phyloP scores from a whole-genome alignment of 805 yeast species.

The Saccharomyces kudriavzevii region DNA sequence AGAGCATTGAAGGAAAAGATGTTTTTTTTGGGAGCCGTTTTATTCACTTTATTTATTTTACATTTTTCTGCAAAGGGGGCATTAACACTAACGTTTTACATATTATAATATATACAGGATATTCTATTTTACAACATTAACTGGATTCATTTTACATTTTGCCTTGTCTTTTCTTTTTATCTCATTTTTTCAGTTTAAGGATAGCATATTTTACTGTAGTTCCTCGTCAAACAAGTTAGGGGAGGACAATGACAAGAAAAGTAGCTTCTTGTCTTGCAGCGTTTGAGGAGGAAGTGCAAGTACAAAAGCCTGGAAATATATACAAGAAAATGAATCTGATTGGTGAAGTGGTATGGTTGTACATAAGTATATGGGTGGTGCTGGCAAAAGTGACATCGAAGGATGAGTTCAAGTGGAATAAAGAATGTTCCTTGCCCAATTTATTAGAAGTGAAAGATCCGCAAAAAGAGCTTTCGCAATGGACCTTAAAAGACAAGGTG shows the following conservation, averaged over 20 bases:
- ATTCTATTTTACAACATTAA: neutral
- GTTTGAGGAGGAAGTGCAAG: neutral
- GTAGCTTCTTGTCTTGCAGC: neutral
- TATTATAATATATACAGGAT: neutral
- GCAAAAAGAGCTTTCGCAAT: conserved; percentile 25
- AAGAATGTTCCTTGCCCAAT: neutral
- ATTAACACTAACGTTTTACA: neutral
- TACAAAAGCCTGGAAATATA: neutral
- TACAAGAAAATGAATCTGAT: neutral
- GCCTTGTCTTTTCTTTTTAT: neutral
- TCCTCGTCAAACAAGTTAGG: neutral
- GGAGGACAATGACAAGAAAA: neutral
- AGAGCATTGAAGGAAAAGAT: neutral
- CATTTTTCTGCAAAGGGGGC: neutral
- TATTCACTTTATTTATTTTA: neutral
- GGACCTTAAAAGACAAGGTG: conserved; percentile 36
- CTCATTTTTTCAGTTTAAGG: neutral
- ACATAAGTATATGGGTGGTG: neutral
- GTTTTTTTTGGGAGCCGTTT: neutral
- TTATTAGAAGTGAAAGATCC: conserved; percentile 27
- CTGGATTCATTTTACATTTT: neutral
- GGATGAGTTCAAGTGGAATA: conserved; percentile 21
- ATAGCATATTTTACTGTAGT: neutral
- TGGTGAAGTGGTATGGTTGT: neutral
- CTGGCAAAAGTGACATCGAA: neutral